These are phyloP conservation scores for Nannizziopsis arthrosporioides DNA, from an alignment of 2,329 filamentous ascomycete species.

Conservation along the genomic window DNA sequence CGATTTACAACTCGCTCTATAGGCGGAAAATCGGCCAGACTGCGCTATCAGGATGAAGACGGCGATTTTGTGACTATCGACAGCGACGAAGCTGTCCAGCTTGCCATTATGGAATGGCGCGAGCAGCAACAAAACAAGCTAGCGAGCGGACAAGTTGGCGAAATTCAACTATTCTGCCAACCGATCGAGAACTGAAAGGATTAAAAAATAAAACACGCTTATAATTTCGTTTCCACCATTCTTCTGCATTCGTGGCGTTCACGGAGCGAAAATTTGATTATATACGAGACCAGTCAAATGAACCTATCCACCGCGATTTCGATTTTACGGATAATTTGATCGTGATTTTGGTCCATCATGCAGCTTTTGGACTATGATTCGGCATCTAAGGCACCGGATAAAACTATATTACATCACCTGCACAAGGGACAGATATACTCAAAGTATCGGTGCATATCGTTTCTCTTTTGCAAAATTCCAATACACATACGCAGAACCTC, in stretches of 20 bases:
- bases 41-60: slow-evolving; percentile 86
- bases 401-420: no score
- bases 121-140: slow-evolving; percentile 56
- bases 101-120: slow-evolving; percentile 88
- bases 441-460: no score
- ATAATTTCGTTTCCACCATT: not conserved
- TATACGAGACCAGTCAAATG: not conserved
- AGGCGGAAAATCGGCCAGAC: slow-evolving; percentile 65
- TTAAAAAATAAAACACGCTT: not conserved
- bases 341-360: no score
- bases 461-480: no score
- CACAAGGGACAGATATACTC: no score
- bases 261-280: not conserved
- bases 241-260: slow-evolving; percentile 6
- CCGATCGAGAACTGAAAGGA: slow-evolving; percentile 30
- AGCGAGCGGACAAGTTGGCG: slow-evolving; percentile 59
- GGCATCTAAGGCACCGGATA: no score
- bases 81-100: slow-evolving; percentile 90
- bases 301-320: not conserved
- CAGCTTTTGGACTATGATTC: no score
- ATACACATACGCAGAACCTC: no score
- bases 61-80: slow-evolving; percentile 88
- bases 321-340: not conserved
- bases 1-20: slow-evolving; percentile 77
- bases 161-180: slow-evolving; percentile 78